Evolutionary conservation across 2,329 filamentous ascomycete genomes (phyloP), one percentile per base, ranked within the genome.

Genomic region (Chaetomiaceae sp.): DNA sequence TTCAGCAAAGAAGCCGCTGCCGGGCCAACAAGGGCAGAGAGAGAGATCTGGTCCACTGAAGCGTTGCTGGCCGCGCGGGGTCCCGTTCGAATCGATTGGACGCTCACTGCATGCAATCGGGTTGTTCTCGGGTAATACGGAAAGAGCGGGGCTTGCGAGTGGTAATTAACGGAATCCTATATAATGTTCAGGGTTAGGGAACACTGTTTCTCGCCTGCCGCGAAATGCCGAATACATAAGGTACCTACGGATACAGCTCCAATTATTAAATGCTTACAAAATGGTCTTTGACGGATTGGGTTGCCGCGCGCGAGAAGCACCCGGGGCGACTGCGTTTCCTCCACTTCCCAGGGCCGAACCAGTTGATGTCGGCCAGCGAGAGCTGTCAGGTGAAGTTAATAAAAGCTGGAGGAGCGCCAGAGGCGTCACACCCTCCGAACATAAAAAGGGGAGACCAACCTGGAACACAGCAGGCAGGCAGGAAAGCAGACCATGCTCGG

Each of bases 401-500:
- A 29, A 14, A 29, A 3, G 27, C 27, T 9, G 14, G 9, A n/a
- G n/a, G n/a, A n/a, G n/a, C n/a, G n/a, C n/a, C n/a, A n/a, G n/a
- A n/a, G n/a, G n/a, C n/a, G n/a, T n/a, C n/a, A 24, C 22, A 9
- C 9, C 9, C 6, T 24, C 22, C 22, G 11, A 15, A 32, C 7
- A n/a, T 30, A 4, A 30, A 32, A 32, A n/a, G 12, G 29, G 12
- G n/a, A n/a, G n/a, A n/a, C n/a, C n/a, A n/a, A n/a, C n/a, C n/a
- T n/a, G n/a, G n/a, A n/a, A n/a, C n/a, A n/a, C n/a, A n/a, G n/a
- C n/a, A n/a, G n/a, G n/a, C n/a, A n/a, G n/a, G n/a, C n/a, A n/a
- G n/a, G n/a, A n/a, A n/a, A n/a, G n/a, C n/a, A n/a, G 20, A 17
- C 20, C 20, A 56, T 56, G 52, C 46, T 46, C 22, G 30, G 26